Evolutionary conservation across 345 rosid genomes (phyloP).

Genomic region (Microthlaspi erraticum): DNA sequence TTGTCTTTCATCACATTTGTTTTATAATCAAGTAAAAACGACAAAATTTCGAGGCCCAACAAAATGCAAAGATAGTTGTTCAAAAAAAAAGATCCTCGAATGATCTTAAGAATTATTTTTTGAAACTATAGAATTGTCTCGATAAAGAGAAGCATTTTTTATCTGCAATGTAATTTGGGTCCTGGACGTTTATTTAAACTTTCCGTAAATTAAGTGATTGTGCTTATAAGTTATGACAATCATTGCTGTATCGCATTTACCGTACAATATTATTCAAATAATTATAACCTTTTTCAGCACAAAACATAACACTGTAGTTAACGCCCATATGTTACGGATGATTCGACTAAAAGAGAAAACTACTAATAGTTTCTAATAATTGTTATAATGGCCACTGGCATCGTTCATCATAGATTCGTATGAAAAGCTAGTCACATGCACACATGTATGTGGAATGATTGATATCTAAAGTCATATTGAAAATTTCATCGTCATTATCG

Average conservation of each 20-base stretch:
- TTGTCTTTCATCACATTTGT: slow-evolving; percentile 18
- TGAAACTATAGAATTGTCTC: slow-evolving; percentile 23
- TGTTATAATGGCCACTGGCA: slow-evolving; percentile 38
- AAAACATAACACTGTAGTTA: slow-evolving; percentile 30
- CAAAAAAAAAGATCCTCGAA: background rate
- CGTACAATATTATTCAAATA: slow-evolving; percentile 32
- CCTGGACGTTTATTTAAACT: slow-evolving; percentile 27
- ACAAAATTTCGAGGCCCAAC: background rate
- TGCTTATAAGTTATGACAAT: slow-evolving; percentile 30
- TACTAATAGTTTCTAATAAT: slow-evolving; percentile 16
- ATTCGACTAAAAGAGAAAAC: slow-evolving; percentile 20
- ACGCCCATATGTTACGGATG: slow-evolving; percentile 29
- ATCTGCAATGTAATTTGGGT: slow-evolving; percentile 37
- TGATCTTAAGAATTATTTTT: background rate
- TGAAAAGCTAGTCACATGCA: slow-evolving; percentile 44
- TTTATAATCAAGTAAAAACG: slow-evolving; percentile 1
- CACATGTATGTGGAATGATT: slow-evolving; percentile 39
- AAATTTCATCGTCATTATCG: slow-evolving; percentile 27
- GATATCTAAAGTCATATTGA: slow-evolving; percentile 7
- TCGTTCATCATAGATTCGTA: slow-evolving; percentile 35
- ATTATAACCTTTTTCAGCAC: slow-evolving; percentile 31
- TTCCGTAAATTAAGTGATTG: slow-evolving; percentile 40
- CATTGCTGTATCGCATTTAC: slow-evolving; percentile 38
- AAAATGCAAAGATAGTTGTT: background rate
- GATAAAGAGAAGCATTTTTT: slow-evolving; percentile 30